Base-by-base conservation (phyloP, 192 early-diverging fungal genomes). In the Coemansia sp. region DNA sequence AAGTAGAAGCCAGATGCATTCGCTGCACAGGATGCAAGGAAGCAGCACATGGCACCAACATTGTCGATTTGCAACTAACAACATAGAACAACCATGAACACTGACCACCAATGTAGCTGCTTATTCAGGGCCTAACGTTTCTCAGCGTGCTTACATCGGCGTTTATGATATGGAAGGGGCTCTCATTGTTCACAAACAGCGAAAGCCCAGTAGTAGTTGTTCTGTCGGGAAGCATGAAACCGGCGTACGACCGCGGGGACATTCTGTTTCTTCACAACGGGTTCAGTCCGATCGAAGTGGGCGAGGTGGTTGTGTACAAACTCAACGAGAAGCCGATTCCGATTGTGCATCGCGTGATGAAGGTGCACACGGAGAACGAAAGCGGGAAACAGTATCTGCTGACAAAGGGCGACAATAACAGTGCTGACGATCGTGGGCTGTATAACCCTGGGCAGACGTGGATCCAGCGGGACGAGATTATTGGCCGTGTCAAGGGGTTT, bases 171-270 rank as follows among this genome's bases (percentile, higher is more conserved):
- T 99, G 95, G 95, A 99, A 99, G 78, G 92, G 90, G 0, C 83
- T 95, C 67, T 84, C 90, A 11, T 82, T 99, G 62, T 84, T 86
- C 43, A 92, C 90, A 46, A 97, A 98, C 82, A 92, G 85, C 65
- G 96, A 99, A 73, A 94, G 92, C 62, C 97, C 96, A 5, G 93
- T 99, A 52, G 97, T 99, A 7, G 97, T 99, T 1, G 97, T 99
- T 7, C 80, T 99, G 52, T 94, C 92, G 80, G 97, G 91, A 61
- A 93, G 91, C 78, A 99, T 99, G 97, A 94, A 96, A 72, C 96
- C 97, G 36, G 97, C 96, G 26, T 97, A 98, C 76, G 83, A 90
- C 65, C 84, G 94, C 69, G 97, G 97, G 22, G 97, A 99, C 73
- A 87, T 98, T 47, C 82, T 99, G 42, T 93, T 97, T 60, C 82